Evolutionary conservation across 768 basidiomycete species (phyloP), one percentile per base, ranked within the genome.

Genomic region (Russula virescens): DNA sequence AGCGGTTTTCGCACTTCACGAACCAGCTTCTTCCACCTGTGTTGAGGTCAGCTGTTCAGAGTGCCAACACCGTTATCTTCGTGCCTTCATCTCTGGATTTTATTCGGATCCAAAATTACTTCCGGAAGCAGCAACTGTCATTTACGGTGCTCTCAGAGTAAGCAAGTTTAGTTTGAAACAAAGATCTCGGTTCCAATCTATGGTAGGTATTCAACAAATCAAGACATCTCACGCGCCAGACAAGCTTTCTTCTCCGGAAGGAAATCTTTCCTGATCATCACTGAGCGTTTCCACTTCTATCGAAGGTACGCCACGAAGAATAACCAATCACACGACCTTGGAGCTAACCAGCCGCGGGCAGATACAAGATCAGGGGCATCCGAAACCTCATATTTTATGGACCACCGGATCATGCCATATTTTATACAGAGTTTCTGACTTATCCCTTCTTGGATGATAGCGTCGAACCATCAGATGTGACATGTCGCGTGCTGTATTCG

Each of bases 221-320:
- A 91, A 73, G 96, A 98, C 59, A 96, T 99, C 66, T 91, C 91
- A 5, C 87, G 94, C 3, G 96, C 95, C 0, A 83, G 97, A 48
- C 91, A 94, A 68, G 84, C 88, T 0, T 98, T 99, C 78, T 98
- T 96, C 81, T 80, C 80, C 23, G 91, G 91, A 46, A 86, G 88
- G 68, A 92, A 88, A 67, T 79, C 88, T 0, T 92, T 98, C 79
- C 73, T 99, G 34, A 80, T 98, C 65, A 79, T 98, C 70, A 96
- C 91, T 69, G 97, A 99, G 72, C 85, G 97, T n/a, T 98, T 98
- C 80, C 95, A 99, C 74, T 99, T 98, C 74, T 98, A 93, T 80
- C 84, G 91, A 66, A 79, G 94, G 88, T 87, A 48, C 48, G 78
- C 21, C 35, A 18, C 72, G 3, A 26, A 49, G 11, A 8, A 58